phyloP scores from a whole-genome alignment of 768 basidiomycete genomes.

The Tylopilus subfusipes region DNA sequence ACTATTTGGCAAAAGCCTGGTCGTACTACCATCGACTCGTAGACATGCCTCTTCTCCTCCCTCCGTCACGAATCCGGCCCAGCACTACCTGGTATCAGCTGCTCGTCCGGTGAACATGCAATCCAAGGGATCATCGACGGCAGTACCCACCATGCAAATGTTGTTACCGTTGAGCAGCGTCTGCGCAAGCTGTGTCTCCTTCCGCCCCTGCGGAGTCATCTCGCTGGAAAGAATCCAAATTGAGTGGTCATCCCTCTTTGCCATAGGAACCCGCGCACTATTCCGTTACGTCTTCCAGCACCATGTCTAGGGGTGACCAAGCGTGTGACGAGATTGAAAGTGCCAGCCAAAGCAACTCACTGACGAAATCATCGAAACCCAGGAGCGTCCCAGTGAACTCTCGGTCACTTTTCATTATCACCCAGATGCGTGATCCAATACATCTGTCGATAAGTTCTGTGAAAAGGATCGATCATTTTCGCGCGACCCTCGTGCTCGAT shows the following conservation, averaged over 20 bases:
- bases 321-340: not conserved
- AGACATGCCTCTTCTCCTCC: too few species aligned
- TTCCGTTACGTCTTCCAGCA: conserved; percentile 94
- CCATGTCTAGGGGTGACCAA: conserved; percentile 61
- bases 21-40: not conserved
- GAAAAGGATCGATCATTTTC: not conserved
- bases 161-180: conserved; percentile 93
- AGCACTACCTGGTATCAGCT: conserved; percentile 70
- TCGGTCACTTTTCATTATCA: conserved; percentile 96
- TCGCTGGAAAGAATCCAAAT: conserved; percentile 52
- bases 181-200: conserved; percentile 79
- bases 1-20: conserved; percentile 26
- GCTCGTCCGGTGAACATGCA: not conserved
- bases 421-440: conserved; percentile 96
- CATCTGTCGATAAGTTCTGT: conserved; percentile 95
- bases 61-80: conserved; percentile 47
- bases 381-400: conserved; percentile 95
- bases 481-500: not conserved
- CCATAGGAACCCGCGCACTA: conserved; percentile 56
- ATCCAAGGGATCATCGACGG: not conserved
- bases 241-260: not conserved
- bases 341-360: conserved; percentile 53
- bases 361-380: conserved; percentile 99
- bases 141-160: conserved; percentile 84
- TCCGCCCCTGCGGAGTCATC: conserved; percentile 75